phyloP scores from a whole-genome alignment of 2,329 filamentous ascomycete genomes.

The Pseudocercospora ulei region DNA sequence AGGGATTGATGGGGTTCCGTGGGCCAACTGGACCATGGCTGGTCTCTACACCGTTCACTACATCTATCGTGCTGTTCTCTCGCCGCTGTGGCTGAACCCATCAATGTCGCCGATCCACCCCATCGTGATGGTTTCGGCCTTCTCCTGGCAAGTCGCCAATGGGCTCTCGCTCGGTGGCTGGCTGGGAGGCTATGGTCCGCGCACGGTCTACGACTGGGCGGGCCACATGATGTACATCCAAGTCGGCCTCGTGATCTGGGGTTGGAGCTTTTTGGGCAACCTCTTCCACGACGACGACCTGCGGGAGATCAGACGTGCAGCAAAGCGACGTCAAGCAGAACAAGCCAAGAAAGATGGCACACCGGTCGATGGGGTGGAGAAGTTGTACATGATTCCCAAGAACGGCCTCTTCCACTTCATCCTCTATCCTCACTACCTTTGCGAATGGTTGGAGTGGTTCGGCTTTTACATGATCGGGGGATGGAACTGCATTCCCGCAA shows the following conservation, averaged over 20 bases:
- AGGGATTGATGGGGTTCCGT: constrained; percentile 52
- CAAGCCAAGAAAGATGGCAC: constrained; percentile 41
- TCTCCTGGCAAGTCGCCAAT: constrained; percentile 71
- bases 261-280: constrained; percentile 65
- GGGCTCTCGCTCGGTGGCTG: constrained; percentile 67
- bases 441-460: constrained; percentile 92
- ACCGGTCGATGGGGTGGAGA: constrained; percentile 51
- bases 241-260: constrained; percentile 64
- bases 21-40: constrained; percentile 67
- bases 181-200: constrained; percentile 70
- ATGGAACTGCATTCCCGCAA: constrained; percentile 59
- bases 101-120: constrained; percentile 85
- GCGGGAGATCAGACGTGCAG: constrained; percentile 69
- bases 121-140: constrained; percentile 54
- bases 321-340: constrained; percentile 50
- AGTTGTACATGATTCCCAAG: constrained; percentile 78
- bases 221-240: constrained; percentile 41
- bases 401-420: constrained; percentile 73
- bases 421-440: constrained; percentile 87
- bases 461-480: constrained; percentile 72
- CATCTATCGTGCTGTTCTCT: constrained; percentile 74
- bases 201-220: constrained; percentile 48
- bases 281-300: constrained; percentile 85
- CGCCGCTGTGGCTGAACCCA: constrained; percentile 68
- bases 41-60: constrained; percentile 74